Base-by-base conservation (phyloP, 2,329 filamentous ascomycete genomes). In the Periconia sp. region DNA sequence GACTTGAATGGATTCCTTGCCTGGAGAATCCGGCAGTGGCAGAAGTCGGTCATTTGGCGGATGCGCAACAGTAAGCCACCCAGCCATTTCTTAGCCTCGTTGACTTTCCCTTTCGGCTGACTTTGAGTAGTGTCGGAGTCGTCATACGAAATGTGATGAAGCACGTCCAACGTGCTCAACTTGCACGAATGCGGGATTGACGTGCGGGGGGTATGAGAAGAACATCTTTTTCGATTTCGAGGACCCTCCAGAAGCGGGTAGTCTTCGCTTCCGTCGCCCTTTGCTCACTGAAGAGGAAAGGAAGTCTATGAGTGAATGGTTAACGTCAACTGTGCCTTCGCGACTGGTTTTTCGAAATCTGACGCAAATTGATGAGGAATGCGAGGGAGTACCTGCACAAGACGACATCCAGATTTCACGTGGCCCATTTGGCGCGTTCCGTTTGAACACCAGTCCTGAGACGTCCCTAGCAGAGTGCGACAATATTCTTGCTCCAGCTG, bases 71-170 rank as follows among this genome's bases (percentile, higher is more conserved):
- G 48, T 52, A 41, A 16, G 48, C 15, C 11, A 7, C n/a, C n/a
- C n/a, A n/a, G n/a, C n/a, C n/a, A n/a, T n/a, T n/a, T n/a, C n/a
- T 9, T 13, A 12, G 7, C 17, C 15, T 17, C 15, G 16, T 3
- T 43, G 30, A 16, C 34, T 24, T 39, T 18, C 5, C 10, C 6
- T n/a, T 30, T 10, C 2, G 23, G 28, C 38, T 40, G 25, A 37
- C n/a, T 8, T 6, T 11, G 7, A 36, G 3, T 37, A 71, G 59
- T 72, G 70, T 56, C 66, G 70, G 34, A 59, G 39, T 38, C 69
- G 74, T 13, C 74, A 76, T 51, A 59, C 70, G 24, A 77, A 76
- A 56, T 77, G 73, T 48, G 74, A 77, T 40, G 72, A 76, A 46
- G 57, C 61, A 4, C 67, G 64, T 5, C 74, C 74, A 3, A 55